phyloP scores from a whole-genome alignment of 805 yeast genomes.

The Candida saitoana region DNA sequence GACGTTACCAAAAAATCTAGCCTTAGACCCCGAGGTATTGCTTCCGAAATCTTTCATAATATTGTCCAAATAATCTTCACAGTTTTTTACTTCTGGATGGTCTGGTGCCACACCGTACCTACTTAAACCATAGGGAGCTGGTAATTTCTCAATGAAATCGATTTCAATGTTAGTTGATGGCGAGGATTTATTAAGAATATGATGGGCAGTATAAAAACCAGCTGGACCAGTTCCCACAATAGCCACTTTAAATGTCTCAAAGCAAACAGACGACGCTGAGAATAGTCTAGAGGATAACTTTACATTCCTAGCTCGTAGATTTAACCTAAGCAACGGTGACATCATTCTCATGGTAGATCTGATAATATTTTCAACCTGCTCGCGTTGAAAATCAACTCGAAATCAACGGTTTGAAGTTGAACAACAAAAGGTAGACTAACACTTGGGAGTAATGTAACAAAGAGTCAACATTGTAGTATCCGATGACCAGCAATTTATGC shows the following conservation, averaged over 20 bases:
- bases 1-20: slow-evolving; percentile 66
- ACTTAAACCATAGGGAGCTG: slow-evolving; percentile 88
- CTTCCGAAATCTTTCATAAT: slow-evolving; percentile 22
- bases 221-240: slow-evolving; percentile 96
- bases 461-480: too few relatives aligned
- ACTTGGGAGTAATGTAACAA: too few relatives aligned
- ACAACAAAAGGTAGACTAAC: too few relatives aligned
- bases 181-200: slow-evolving; percentile 50
- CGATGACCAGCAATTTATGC: too few relatives aligned
- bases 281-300: too few relatives aligned
- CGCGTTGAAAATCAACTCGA: too few relatives aligned
- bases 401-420: too few relatives aligned
- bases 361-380: too few relatives aligned
- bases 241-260: slow-evolving; percentile 45
- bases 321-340: too few relatives aligned
- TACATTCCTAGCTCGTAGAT: too few relatives aligned
- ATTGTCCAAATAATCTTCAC: slow-evolving; percentile 68
- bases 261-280: neutral
- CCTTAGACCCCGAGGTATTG: slow-evolving; percentile 17
- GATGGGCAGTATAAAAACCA: slow-evolving; percentile 85
- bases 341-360: too few relatives aligned
- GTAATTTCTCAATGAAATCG: slow-evolving; percentile 80
- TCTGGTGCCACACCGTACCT: slow-evolving; percentile 99
- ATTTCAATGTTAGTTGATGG: slow-evolving; percentile 23
- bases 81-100: slow-evolving; percentile 92